Evolutionary conservation across 805 yeast genomes (phyloP), one percentile per base, ranked within the genome.

Genomic region (Zygosaccharomyces rouxii): DNA sequence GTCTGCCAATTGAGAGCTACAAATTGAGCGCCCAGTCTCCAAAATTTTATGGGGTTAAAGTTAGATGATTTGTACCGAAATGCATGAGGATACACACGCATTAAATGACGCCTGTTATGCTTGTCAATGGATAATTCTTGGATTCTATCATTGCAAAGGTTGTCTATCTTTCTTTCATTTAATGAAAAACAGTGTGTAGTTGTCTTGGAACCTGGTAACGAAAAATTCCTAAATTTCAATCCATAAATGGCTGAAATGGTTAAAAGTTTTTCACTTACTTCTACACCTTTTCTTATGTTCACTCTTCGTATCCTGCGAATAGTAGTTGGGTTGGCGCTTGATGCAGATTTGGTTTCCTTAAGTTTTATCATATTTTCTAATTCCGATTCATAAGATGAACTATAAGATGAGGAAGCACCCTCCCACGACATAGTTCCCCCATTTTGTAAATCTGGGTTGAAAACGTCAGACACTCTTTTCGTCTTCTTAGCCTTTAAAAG

Each of bases 1-100:
- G 94, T 84, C 66, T 92, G 99, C 97, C 97, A 92, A 62, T 92
- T 94, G 0, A 96, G 83, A 0, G 99, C 98, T 4, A 87, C 98
- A 89, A 94, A 80, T 62, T 94, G 99, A 9, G 78, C 84, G 0
- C 99, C 99, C 41, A 77, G 71, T 43, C 74, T 74, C 99, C 99
- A 94, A 60, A 80, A 89, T 0, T 67, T 65, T 1, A 87, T 67
- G 0, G 99, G 98, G 38, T 77, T 77, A 61, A 88, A 90, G 60
- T 94, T 94, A 2, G 86, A 75, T 1, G 97, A 89, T 45, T 74
- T 83, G 53, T 86, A 75, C 35, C 97, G 70, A 48, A 82, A 77
- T 6, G 81, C 82, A 1, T 95, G 83, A 0, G 99, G 99, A 61
- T 94, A 94, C 0, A 89, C 79, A 44, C 99, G 74, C 84, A 88